Evolutionary conservation across 116 monocot genomes (phyloP), one percentile per base, ranked within the genome.

Genomic region (Zostera marina): DNA sequence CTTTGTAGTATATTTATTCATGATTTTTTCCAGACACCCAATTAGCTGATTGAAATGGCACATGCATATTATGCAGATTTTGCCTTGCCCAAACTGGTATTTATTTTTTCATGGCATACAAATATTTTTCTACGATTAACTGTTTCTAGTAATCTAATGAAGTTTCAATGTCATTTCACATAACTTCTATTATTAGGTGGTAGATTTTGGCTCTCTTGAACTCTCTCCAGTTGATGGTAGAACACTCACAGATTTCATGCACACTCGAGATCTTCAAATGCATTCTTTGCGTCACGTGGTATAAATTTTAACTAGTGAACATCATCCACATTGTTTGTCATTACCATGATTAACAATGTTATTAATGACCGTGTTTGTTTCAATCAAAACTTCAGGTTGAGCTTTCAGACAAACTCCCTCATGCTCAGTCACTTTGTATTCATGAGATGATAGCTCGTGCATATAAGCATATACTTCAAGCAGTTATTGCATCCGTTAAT

Each of bases 161-260:
- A 51, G 12, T 51, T 16, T 12, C 2, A 38, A 39, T 39, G 39
- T 56, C 7, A 8, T 56, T 15, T 56, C 13, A 47, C 14, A 61
- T 47, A 12, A 61, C 11, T 22, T 47, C 32, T 68, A 45, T 32
- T 32, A 32, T 61, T 64, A 93, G 93, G 88, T 93, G 54, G 87
- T 84, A 49, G 93, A 93, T 75, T 93, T 93, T 77, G 84, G 84
- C 47, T 93, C 93, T 14, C 84, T 93, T 45, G 93, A 93, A 62
- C 84, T 93, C 49, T 88, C 88, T 71, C 93, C 93, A 57, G 93
- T 93, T 66, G 93, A 93, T 77, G 93, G 93, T 41, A 80, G 88
- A 75, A 93, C 93, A 65, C 49, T 93, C 51, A 93, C 93, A 16
- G 93, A 93, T 77, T 93, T 93, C 63, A 93, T 93, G 93, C 93